A percentile compares a stretch with the other conserved stretches of the same genome.
Evolutionary conservation across 2,329 filamentous ascomycete genomes (phyloP).

Genomic region (Fusarium sororula): DNA sequence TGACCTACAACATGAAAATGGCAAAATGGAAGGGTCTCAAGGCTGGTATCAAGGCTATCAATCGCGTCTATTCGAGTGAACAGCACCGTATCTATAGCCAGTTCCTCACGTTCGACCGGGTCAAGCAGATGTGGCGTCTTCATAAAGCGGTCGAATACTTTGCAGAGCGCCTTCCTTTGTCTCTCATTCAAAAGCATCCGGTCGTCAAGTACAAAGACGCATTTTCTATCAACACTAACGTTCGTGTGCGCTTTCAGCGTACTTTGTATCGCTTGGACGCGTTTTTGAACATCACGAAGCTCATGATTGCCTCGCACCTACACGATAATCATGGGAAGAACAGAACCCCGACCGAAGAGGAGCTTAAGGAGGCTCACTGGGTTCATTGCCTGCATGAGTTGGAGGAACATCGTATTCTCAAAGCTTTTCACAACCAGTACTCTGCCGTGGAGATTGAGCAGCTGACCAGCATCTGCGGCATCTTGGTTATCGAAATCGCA

Average conservation of each 20-base stretch:
- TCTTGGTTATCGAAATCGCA: background rate
- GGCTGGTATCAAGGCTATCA: background rate
- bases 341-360: background rate
- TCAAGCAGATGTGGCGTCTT: constrained; percentile 7
- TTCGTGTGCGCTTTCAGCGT: constrained; percentile 5
- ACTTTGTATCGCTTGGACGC: constrained; percentile 8
- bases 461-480: background rate
- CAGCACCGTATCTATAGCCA: background rate
- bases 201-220: background rate
- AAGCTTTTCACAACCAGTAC: background rate
- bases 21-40: constrained; percentile 1
- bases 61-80: background rate
- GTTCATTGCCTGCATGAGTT: background rate
- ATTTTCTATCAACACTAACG: background rate
- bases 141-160: constrained; percentile 10
- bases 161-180: background rate
- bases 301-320: background rate
- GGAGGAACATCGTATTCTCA: background rate
- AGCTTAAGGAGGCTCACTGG: background rate
- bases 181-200: background rate
- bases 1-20: background rate
- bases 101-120: background rate
- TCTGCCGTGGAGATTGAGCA: constrained; percentile 10
- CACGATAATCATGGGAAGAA: background rate
- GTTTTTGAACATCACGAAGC: background rate